Percentiles rank a stretch among this genome's conserved stretches.
Conservation (phyloP, 2,329 filamentous ascomycete species). For the Penicillium sp. region DNA sequence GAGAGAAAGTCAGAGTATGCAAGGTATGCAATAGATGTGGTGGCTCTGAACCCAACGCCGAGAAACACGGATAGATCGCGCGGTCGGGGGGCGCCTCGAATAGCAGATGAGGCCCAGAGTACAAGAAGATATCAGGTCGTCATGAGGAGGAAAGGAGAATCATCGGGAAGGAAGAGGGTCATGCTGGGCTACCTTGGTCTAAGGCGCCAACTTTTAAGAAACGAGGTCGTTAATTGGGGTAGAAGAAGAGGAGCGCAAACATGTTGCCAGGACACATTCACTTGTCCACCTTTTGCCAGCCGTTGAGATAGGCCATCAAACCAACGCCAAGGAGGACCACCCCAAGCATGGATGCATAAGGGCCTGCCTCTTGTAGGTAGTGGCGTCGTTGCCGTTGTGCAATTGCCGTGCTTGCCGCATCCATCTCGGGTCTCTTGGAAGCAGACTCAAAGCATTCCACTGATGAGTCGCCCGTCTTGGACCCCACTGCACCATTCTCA, state of each 20-base stretch:
- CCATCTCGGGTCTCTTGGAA: slow-evolving; percentile 50
- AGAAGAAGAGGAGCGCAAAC: slow-evolving; percentile 13
- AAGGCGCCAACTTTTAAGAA: slow-evolving; percentile 26
- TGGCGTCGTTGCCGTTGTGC: slow-evolving; percentile 41
- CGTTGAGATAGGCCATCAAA: slow-evolving; percentile 85
- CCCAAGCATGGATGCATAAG: slow-evolving; percentile 81
- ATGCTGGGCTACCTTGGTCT: slow-evolving; percentile 24
- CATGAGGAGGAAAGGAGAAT: slow-evolving; percentile 15
- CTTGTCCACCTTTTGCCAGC: slow-evolving; percentile 70
- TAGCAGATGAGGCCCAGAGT: slow-evolving; percentile 20
- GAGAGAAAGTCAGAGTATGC: slow-evolving; percentile 30
- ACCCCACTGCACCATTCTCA: slow-evolving; percentile 22
- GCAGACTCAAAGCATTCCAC: slow-evolving; percentile 53
- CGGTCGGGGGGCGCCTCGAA: slow-evolving; percentile 11
- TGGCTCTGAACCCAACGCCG: slow-evolving; percentile 24
- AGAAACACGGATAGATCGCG: slow-evolving; percentile 26
- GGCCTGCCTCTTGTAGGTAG: slow-evolving; percentile 63
- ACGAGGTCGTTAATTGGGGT: slow-evolving; percentile 20
- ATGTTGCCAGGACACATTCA: slow-evolving; percentile 33
- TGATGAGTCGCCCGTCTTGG: slow-evolving; percentile 23
- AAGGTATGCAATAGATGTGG: slow-evolving; percentile 31
- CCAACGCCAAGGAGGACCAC: slow-evolving; percentile 83
- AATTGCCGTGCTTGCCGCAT: slow-evolving; percentile 52
- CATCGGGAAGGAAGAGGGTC: slow-evolving; percentile 16
- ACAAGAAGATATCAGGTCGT: slow-evolving; percentile 24